Evolutionary conservation across 2,329 filamentous ascomycete species (phyloP).

Genomic region (Exophiala oligosperma): DNA sequence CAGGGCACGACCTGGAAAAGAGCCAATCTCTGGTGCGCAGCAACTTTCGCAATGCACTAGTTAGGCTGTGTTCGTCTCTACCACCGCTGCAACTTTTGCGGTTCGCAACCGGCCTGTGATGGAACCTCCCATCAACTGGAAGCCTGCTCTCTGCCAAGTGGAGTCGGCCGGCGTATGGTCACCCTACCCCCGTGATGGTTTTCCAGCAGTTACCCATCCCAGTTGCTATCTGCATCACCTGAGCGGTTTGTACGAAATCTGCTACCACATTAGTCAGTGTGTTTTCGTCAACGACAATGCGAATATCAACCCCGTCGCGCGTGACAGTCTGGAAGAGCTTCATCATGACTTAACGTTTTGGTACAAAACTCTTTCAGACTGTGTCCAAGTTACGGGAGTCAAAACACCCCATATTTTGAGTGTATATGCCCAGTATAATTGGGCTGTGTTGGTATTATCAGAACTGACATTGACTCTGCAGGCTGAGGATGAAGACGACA

Average conservation of each 20-base stretch:
- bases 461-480: constrained; percentile 4
- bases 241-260: not conserved
- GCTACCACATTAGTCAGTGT: constrained; percentile 3
- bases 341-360: constrained; percentile 1
- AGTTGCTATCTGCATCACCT: not conserved
- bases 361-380: constrained; percentile 1
- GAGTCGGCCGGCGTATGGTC: not conserved
- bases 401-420: constrained; percentile 6
- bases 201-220: not conserved
- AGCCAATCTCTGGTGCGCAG: constrained; percentile 1
- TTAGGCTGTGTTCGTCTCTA: constrained; percentile 6
- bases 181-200: not conserved
- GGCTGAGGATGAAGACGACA: constrained; percentile 4
- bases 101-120: constrained; percentile 1
- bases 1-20: not conserved
- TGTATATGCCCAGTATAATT: constrained; percentile 8
- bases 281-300: constrained; percentile 3
- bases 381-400: not conserved
- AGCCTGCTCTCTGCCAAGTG: not conserved
- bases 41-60: constrained; percentile 1
- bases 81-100: constrained; percentile 5
- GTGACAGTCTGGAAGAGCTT: constrained; percentile 4
- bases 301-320: not conserved
- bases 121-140: not conserved
- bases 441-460: constrained; percentile 5